These are phyloP conservation scores for Neurospora terricola DNA, from an alignment of 495 filamentous ascomycete genomes.

Conservation along the genomic window DNA sequence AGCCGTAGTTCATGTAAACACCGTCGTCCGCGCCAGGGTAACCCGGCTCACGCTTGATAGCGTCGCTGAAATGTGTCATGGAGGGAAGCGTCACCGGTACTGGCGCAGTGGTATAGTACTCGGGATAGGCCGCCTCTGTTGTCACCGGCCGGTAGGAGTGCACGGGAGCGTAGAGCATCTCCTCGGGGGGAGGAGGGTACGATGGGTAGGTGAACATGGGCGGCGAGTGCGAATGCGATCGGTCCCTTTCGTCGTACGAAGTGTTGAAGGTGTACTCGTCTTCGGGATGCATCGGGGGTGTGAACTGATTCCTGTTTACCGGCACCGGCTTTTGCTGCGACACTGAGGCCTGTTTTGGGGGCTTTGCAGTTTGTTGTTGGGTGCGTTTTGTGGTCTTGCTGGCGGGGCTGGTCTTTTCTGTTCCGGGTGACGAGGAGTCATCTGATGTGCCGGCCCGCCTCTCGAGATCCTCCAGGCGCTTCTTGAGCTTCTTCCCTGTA, in stretches of 20 bases:
- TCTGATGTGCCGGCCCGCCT: constrained; percentile 80
- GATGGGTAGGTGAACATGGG: constrained; percentile 61
- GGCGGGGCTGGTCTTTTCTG: constrained; percentile 40
- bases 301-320: constrained; percentile 44
- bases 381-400: constrained; percentile 39
- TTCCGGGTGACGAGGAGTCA: constrained; percentile 42
- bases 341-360: constrained; percentile 19
- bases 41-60: constrained; percentile 48
- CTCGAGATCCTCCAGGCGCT: constrained; percentile 91
- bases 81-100: constrained; percentile 52
- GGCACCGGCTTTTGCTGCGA: constrained; percentile 28
- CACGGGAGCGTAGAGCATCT: constrained; percentile 51
- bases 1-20: constrained; percentile 68
- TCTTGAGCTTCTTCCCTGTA: constrained; percentile 97
- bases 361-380: constrained; percentile 24
- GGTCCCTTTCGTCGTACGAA: constrained; percentile 44
- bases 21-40: constrained; percentile 50
- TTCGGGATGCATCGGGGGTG: constrained; percentile 44
- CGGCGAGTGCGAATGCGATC: constrained; percentile 61
- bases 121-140: constrained; percentile 49
- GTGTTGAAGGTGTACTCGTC: constrained; percentile 39
- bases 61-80: constrained; percentile 51
- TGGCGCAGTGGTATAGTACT: constrained; percentile 53
- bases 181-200: constrained; percentile 57
- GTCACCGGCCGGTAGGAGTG: constrained; percentile 56